These are phyloP conservation scores for Teratosphaeria epicoccoides DNA, from an alignment of 2,329 filamentous ascomycete genomes.

Conservation along the genomic window DNA sequence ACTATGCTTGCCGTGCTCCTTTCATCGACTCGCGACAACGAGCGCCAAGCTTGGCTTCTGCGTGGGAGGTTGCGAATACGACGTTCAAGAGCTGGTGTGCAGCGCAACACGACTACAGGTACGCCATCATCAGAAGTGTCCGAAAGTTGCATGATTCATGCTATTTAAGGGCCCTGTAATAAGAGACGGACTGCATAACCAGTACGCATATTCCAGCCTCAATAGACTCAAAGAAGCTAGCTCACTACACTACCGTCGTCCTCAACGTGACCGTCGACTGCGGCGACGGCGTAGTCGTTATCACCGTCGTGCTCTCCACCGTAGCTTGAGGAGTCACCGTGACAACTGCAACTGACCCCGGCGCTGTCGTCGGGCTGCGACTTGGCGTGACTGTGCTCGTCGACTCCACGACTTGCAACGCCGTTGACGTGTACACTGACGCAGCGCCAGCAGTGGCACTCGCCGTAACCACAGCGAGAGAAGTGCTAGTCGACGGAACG, in stretches of 20 bases:
- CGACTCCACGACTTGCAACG: not conserved
- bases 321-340: not conserved
- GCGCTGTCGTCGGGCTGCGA: not conserved
- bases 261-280: not conserved
- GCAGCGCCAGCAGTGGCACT: not conserved
- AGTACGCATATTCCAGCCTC: not conserved
- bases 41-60: too few species aligned
- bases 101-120: too few species aligned
- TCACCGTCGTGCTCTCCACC: not conserved
- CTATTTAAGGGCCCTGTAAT: too few species aligned
- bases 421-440: not conserved
- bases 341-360: not conserved
- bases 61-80: too few species aligned
- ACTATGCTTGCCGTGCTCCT: too few species aligned
- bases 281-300: not conserved
- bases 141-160: too few species aligned
- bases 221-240: too few species aligned
- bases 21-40: too few species aligned
- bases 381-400: not conserved
- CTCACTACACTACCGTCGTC: not conserved
- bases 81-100: too few species aligned
- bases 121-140: too few species aligned
- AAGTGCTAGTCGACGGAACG: not conserved
- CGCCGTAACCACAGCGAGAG: not conserved
- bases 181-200: not conserved